Conservation (phyloP, 2,329 filamentous ascomycete genomes). For the Cladophialophora chaetospira region DNA sequence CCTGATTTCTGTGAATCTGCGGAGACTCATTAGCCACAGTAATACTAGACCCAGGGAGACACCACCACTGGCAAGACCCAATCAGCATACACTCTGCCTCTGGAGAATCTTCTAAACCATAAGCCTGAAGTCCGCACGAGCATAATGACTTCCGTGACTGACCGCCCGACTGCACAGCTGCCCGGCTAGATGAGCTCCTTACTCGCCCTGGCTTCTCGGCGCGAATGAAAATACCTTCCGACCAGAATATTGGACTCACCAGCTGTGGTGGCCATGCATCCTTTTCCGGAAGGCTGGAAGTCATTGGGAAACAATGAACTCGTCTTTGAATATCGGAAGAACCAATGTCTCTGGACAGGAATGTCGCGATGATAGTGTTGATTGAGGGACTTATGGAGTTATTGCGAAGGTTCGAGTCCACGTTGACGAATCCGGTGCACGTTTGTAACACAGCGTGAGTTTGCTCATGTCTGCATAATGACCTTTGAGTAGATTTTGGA, state of each 20-base stretch:
- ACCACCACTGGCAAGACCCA: constrained; percentile 42
- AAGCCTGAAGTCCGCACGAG: no score
- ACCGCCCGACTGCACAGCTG: constrained; percentile 37
- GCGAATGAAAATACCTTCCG: constrained; percentile 47
- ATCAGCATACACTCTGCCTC: constrained; percentile 47
- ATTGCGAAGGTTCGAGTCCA: constrained; percentile 16
- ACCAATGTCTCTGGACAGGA: constrained; percentile 50
- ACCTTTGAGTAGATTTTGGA: constrained; percentile 15
- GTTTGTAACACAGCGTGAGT: constrained; percentile 8
- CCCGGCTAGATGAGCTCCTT: no score
- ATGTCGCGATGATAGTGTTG: constrained; percentile 53
- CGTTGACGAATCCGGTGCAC: constrained; percentile 12
- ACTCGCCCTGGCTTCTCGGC: constrained; percentile 45
- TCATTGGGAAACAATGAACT: constrained; percentile 47
- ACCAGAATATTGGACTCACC: constrained; percentile 53
- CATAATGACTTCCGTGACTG: constrained; percentile 35
- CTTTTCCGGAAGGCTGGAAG: constrained; percentile 37
- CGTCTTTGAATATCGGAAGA: constrained; percentile 50
- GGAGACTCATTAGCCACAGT: not conserved
- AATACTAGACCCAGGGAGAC: no score
- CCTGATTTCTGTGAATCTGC: not conserved
- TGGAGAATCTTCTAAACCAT: no score
- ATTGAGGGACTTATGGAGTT: constrained; percentile 51
- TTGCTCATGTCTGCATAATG: constrained; percentile 16
- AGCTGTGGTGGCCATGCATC: constrained; percentile 32